A percentile compares a stretch with the other conserved stretches of the same genome.
Conservation (phyloP, 352 stramenopile species). For the Globisporangium alternatum region DNA sequence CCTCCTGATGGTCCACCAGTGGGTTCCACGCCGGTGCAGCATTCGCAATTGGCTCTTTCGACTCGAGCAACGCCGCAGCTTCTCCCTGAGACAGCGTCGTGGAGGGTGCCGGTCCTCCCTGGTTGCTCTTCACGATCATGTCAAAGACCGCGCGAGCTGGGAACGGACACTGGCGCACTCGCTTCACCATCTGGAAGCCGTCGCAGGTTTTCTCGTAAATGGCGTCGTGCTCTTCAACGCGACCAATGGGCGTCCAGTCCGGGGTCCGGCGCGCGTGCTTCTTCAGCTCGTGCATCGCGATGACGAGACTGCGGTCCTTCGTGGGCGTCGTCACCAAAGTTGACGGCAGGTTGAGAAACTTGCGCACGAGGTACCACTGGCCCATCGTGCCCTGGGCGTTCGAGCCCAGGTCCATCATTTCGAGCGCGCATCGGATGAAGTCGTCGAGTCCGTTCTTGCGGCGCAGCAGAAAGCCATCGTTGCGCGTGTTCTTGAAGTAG, state of each 20-base stretch:
- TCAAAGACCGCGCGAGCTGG: constrained; percentile 72
- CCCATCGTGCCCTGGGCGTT: constrained; percentile 41
- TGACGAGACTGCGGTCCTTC: constrained; percentile 52
- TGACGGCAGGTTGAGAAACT: constrained; percentile 59
- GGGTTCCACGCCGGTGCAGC: constrained; percentile 27
- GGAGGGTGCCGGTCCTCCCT: background rate
- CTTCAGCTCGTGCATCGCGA: constrained; percentile 53
- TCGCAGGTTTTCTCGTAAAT: constrained; percentile 55
- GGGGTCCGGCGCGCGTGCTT: constrained; percentile 32
- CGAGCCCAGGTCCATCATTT: constrained; percentile 54
- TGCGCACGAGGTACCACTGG: constrained; percentile 67
- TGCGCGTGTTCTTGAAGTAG: constrained; percentile 26
- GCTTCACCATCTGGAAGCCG: constrained; percentile 68
- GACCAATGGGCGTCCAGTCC: constrained; percentile 35
- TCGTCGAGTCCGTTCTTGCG: constrained; percentile 67
- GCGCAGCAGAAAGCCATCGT: constrained; percentile 55
- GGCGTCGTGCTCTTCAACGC: constrained; percentile 40
- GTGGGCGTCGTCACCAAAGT: constrained; percentile 27
- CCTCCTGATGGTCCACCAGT: constrained; percentile 45
- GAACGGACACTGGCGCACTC: constrained; percentile 54
- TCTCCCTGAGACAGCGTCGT: background rate
- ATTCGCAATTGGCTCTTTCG: background rate
- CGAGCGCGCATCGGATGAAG: constrained; percentile 54
- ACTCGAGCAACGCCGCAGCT: background rate
- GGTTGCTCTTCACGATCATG: constrained; percentile 48